phyloP scores from a whole-genome alignment of 139 green algal genomes.

The Helicosporidium sp. region DNA sequence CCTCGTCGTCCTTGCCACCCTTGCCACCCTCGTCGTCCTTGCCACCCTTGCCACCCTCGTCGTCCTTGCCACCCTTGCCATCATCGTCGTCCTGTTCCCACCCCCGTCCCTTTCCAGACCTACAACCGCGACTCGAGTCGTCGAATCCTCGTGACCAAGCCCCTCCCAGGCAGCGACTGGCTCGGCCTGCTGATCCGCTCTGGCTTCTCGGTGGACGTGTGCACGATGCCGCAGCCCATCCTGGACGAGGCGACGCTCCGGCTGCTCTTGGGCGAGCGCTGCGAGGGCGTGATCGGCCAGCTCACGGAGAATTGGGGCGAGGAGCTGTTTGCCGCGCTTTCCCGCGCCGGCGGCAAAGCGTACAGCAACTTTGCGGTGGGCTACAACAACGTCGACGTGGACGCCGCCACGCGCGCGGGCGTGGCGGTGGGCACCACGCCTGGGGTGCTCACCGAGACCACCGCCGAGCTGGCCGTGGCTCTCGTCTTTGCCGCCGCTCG shows the following conservation, averaged over 20 bases:
- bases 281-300: slow-evolving; percentile 92
- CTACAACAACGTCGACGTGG: slow-evolving; percentile 95
- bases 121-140: slow-evolving; percentile 60
- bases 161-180: slow-evolving; percentile 77
- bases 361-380: slow-evolving; percentile 97
- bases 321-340: slow-evolving; percentile 76
- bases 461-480: slow-evolving; percentile 81
- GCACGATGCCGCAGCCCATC: slow-evolving; percentile 57
- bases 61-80: neutral
- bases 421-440: slow-evolving; percentile 95
- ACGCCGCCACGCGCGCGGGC: slow-evolving; percentile 60
- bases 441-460: slow-evolving; percentile 84
- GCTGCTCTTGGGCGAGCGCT: slow-evolving; percentile 68
- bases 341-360: slow-evolving; percentile 56
- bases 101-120: slow-evolving; percentile 30
- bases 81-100: neutral
- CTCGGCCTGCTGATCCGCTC: slow-evolving; percentile 53
- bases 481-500: slow-evolving; percentile 80
- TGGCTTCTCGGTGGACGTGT: slow-evolving; percentile 48
- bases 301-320: slow-evolving; percentile 75
- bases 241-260: slow-evolving; percentile 65
- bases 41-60: neutral
- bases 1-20: neutral
- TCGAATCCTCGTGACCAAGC: slow-evolving; percentile 89
- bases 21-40: neutral